These are phyloP conservation scores for Cutaneotrichosporon daszewskae DNA, from an alignment of 1,284 basidiomycete species.

Conservation along the genomic window DNA sequence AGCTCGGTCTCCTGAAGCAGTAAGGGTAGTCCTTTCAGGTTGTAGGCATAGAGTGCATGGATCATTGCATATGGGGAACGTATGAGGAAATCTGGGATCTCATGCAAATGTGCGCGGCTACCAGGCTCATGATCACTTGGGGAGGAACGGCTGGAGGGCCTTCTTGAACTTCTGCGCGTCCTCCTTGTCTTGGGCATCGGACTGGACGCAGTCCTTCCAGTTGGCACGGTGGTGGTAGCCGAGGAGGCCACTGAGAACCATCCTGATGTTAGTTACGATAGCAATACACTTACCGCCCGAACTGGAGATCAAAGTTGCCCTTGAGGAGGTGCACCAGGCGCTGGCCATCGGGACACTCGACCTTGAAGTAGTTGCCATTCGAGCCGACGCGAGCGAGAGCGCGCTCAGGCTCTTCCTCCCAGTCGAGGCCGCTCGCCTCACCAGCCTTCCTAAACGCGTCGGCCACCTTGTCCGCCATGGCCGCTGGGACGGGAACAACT, in stretches of 20 bases:
- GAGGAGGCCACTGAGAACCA: constrained; percentile 68
- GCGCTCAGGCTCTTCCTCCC: constrained; percentile 58
- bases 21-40: background rate
- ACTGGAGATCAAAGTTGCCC: constrained; percentile 80
- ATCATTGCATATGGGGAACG: background rate
- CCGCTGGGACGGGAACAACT: constrained; percentile 69
- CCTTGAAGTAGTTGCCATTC: constrained; percentile 72
- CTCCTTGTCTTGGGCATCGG: constrained; percentile 72
- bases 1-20: constrained; percentile 13
- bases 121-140: constrained; percentile 8
- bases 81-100: background rate
- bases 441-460: constrained; percentile 66
- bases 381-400: constrained; percentile 54
- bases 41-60: constrained; percentile 8
- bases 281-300: constrained; percentile 65
- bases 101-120: background rate
- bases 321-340: constrained; percentile 78
- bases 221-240: constrained; percentile 70
- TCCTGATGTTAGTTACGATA: constrained; percentile 50
- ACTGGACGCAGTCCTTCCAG: constrained; percentile 78
- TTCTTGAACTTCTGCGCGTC: constrained; percentile 76
- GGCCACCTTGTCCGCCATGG: constrained; percentile 60
- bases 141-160: constrained; percentile 65
- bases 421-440: constrained; percentile 58
- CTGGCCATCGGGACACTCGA: constrained; percentile 80